These are phyloP conservation scores for Podaxis mareebaensis DNA, from an alignment of 768 basidiomycete species.

Conservation along the genomic window DNA sequence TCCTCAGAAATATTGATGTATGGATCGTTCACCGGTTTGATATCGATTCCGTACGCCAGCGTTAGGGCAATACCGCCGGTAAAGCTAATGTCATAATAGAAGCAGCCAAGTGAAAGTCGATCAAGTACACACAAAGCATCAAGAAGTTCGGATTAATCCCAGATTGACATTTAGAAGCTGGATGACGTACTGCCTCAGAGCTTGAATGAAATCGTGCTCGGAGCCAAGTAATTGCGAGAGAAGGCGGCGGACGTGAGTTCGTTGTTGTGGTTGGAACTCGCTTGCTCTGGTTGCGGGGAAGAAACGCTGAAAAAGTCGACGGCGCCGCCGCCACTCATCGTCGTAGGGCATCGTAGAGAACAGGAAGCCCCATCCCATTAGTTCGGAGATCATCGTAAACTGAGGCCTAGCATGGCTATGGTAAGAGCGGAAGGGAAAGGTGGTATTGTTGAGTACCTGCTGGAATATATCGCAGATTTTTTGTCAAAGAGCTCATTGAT, in stretches of 20 bases:
- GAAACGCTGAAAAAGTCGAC: conserved; percentile 40
- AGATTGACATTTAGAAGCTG: not conserved
- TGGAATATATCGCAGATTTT: conserved; percentile 45
- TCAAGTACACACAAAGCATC: not conserved
- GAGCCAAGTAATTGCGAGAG: conserved; percentile 32
- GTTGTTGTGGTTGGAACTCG: conserved; percentile 9
- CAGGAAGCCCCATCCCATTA: conserved; percentile 40
- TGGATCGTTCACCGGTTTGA: conserved; percentile 38
- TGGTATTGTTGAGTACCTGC: conserved; percentile 11
- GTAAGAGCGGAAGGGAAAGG: not conserved
- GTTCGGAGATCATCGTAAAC: conserved; percentile 26
- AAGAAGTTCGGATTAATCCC: not conserved
- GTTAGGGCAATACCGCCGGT: conserved; percentile 38
- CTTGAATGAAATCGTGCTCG: conserved; percentile 33
- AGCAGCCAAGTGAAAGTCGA: not conserved
- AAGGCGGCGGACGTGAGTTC: conserved; percentile 2
- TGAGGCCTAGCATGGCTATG: conserved; percentile 18
- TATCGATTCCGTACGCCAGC: conserved; percentile 44
- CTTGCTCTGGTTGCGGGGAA: conserved; percentile 28
- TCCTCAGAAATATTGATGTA: conserved; percentile 40
- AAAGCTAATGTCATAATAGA: conserved; percentile 27
- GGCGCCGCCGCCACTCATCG: conserved; percentile 38
- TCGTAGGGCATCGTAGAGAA: conserved; percentile 41
- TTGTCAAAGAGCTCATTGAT: conserved; percentile 48
- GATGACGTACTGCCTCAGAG: conserved; percentile 33